Conservation (phyloP, 352 stramenopile genomes). For the Plasmopara muralis region DNA sequence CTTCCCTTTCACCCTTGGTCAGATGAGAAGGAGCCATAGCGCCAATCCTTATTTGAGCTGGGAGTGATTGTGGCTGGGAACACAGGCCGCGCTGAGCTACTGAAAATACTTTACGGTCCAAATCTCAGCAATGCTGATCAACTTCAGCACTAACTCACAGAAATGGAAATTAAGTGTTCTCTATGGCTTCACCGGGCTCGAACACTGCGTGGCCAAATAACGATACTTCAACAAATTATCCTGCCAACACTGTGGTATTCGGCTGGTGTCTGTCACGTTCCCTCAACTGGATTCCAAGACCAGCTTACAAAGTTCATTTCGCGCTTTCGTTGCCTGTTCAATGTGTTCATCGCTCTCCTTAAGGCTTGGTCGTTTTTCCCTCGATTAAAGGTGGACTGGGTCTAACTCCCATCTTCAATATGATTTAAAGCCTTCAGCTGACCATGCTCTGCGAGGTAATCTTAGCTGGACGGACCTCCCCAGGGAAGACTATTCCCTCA, state of each 20-base stretch:
- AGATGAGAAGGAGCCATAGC: no score
- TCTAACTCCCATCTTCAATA: neutral
- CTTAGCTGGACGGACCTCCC: neutral
- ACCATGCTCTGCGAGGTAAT: neutral
- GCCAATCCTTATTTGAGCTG: no score
- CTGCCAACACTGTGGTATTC: neutral
- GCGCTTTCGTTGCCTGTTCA: neutral
- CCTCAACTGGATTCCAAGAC: neutral
- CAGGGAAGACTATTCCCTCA: neutral
- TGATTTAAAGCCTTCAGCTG: neutral
- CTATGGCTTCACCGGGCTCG: no score
- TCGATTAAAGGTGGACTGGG: neutral
- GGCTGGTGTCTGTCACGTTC: neutral
- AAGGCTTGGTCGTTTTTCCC: neutral
- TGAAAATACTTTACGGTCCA: neutral
- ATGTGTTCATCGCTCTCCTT: neutral
- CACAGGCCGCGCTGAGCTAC: neutral
- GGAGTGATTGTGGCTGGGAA: neutral
- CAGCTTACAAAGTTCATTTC: neutral
- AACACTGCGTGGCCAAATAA: neutral
- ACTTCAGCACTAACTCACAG: neutral
- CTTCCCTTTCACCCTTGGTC: no score
- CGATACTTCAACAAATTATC: neutral
- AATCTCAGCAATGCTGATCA: neutral
- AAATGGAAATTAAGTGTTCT: neutral